A percentile compares a stretch with the other conserved stretches of the same genome.
These are phyloP conservation scores for Lodderomyces margitis DNA, from an alignment of 1,139 yeast genomes.

Conservation along the genomic window DNA sequence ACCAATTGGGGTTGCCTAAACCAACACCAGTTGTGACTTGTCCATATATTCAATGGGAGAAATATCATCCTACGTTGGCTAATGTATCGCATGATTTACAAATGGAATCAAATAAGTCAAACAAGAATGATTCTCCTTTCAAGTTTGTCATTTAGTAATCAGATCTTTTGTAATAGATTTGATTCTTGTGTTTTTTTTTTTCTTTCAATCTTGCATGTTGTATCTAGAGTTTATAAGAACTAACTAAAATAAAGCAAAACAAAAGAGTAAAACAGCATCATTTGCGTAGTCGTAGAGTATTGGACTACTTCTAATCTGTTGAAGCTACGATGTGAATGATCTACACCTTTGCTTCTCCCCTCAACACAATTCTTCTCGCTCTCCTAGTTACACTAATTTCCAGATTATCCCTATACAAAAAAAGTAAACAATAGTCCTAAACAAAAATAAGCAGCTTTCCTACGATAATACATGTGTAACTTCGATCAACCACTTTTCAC, in stretches of 20 bases:
- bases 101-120: background rate
- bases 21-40: constrained; percentile 35
- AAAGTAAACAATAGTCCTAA: background rate
- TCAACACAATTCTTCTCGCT: too few relatives aligned
- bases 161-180: background rate
- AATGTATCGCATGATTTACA: constrained; percentile 2
- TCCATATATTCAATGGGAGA: constrained; percentile 40
- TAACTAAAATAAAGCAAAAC: too few relatives aligned
- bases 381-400: too few relatives aligned
- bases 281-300: too few relatives aligned
- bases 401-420: background rate
- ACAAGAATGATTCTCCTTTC: background rate
- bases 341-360: too few relatives aligned
- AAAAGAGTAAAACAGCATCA: too few relatives aligned
- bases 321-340: too few relatives aligned
- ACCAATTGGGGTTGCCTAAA: constrained; percentile 33
- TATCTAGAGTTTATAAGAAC: too few relatives aligned
- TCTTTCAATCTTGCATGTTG: too few relatives aligned
- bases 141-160: background rate
- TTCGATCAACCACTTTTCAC: background rate
- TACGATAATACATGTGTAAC: too few relatives aligned
- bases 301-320: too few relatives aligned
- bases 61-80: constrained; percentile 23
- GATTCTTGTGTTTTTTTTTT: too few relatives aligned
- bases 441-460: background rate